Evolutionary conservation across 495 filamentous ascomycete species (phyloP), one percentile per base, ranked within the genome.

Genomic region (Podospora bellae-mahoneyi): DNA sequence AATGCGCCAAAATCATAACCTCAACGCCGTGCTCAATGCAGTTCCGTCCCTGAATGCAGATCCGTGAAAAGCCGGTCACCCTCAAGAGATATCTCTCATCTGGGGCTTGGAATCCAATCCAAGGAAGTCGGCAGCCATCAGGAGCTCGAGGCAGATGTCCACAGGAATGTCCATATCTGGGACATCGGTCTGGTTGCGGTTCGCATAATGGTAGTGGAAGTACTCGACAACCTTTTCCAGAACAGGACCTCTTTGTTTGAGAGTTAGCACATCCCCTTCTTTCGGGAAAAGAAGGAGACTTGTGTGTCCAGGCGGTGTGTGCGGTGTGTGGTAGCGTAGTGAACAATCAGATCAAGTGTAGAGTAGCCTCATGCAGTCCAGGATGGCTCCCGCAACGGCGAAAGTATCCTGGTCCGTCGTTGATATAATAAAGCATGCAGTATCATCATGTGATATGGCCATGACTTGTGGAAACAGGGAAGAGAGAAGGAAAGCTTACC

Each of bases 151-250:
- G 71, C 93, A 97, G 34, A 98, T 74, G 77, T 97, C 94, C 0
- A 91, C 86, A 15, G 94, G 92, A 44, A 88, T 85, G 20, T 97
- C 93, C 92, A 97, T 93, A 77, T 99, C 95, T 5, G 92, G 87
- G 23, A 97, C 92, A 69, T 96, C 89, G 62, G 86, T 84, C 67
- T 80, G 80, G 67, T 94, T 86, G 65, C 85, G 88, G 77, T 95
- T 85, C 78, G 92, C 93, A 77, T 96, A 85, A 77, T 91, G 90
- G 81, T 94, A 97, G 70, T 91, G 91, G 68, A 96, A 90, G 79
- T 97, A 97, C 80, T 97, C 91, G 77, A 88, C 92, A 53, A 97
- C 90, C 78, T 93, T 94, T 75, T 96, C 93, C 3, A 99, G 86
- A 28, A 97, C 87, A 18, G 90, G 73, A 59, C 89, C 92, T 75